Base-by-base conservation (phyloP, 257 asterid genomes). In the Schizonepeta tenuifolia region DNA sequence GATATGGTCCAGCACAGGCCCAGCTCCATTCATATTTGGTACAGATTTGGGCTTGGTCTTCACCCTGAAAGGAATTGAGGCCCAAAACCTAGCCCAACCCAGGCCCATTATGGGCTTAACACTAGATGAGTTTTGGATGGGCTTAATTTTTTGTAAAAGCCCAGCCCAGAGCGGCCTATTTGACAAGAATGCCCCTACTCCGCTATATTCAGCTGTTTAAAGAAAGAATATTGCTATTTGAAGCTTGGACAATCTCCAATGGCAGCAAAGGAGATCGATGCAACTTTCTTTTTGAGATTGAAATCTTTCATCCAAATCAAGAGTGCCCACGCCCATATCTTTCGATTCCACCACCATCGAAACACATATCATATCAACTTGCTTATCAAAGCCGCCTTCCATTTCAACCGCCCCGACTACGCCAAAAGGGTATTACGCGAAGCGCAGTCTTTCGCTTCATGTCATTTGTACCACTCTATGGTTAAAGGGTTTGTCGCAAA, bases 361-460 rank as follows among this genome's bases (percentile, higher is more conserved):
- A 17, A 77, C 40, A 80, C 70, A 31, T 81, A 40, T 21, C 61
- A 77, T 10, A 38, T 81, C 20, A 81, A 81, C 31, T 67, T 65
- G 78, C 40, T 74, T 6, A 13, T 81, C 4, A 81, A 81, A 70
- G 77, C 78, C 70, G 77, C 70, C 64, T 81, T 81, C 65, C 79
- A 81, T 71, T 81, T 81, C 75, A 59, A 60, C 51, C 85, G 33
- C 65, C 71, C 70, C 26, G 66, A 65, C 49, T 81, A 77, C 49
- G 79, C 85, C 53, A 5, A 18, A 11, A 28, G 76, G 26, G 65
- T 81, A 15, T 81, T 81, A 17, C 35, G 60, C 70, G 70, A 70
- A 54, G 44, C 78, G 7, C 38, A 70, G 9, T 82, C 85, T n/a
- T n/a, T n/a, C 67, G 77, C 77, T 67, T 54, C 26, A 24, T 24